Evolutionary conservation across 2,329 filamentous ascomycete species (phyloP).

Genomic region (Fusarium foetens): DNA sequence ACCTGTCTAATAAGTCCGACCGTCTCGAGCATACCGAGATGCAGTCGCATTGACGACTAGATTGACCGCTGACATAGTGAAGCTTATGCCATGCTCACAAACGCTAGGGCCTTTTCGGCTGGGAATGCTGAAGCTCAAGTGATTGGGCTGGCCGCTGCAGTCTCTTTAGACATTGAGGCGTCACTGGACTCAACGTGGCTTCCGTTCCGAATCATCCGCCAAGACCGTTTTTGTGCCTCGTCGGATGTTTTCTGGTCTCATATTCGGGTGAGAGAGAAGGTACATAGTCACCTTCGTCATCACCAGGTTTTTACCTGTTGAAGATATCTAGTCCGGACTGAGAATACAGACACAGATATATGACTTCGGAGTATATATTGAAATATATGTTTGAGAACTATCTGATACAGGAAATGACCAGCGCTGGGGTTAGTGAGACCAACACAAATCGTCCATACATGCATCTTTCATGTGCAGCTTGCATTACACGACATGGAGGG

Average conservation of each 20-base stretch:
- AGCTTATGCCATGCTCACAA: background rate
- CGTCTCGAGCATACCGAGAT: conserved; percentile 5
- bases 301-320: background rate
- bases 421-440: background rate
- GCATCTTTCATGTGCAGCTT: background rate
- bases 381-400: background rate
- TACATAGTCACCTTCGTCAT: background rate
- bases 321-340: background rate
- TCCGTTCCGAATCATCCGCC: conserved; percentile 24
- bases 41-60: background rate
- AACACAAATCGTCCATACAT: background rate
- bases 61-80: background rate
- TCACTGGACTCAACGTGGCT: conserved; percentile 5
- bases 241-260: conserved; percentile 3
- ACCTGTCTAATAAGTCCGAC: background rate
- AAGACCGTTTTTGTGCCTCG: conserved; percentile 15
- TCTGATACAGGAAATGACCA: background rate
- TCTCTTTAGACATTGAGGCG: conserved; percentile 4
- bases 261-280: background rate
- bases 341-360: background rate
- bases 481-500: background rate
- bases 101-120: background rate
- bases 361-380: background rate
- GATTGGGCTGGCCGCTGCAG: background rate
- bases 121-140: background rate